Conservation (phyloP, 306 rosid species). For the Pterocarpus macrocarpus region DNA sequence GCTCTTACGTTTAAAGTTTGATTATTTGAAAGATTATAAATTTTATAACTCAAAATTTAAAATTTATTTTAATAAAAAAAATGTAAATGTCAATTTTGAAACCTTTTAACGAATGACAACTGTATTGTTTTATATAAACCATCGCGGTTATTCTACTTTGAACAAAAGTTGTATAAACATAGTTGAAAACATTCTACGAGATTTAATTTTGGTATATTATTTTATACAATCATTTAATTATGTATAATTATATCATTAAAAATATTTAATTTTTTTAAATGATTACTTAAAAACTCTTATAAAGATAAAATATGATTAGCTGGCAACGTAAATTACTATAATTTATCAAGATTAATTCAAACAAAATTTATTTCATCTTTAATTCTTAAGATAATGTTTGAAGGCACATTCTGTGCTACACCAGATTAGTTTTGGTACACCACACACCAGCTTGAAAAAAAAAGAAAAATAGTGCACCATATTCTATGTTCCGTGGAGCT, state of each 20-base stretch:
- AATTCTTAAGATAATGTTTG: not conserved
- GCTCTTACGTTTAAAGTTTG: not conserved
- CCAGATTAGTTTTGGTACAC: no score
- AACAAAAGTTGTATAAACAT: not conserved
- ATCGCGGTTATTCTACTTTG: not conserved
- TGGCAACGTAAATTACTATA: no score
- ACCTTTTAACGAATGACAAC: not conserved
- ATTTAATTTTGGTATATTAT: no score
- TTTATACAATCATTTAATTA: no score
- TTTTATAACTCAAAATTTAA: not conserved
- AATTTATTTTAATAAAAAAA: not conserved
- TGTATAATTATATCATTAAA: no score
- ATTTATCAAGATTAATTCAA: not conserved
- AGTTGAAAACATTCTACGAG: not conserved
- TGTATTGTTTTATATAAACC: not conserved
- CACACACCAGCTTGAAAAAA: no score
- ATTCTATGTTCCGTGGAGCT: no score
- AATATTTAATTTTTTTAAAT: no score
- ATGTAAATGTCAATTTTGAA: not conserved
- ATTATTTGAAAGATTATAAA: not conserved
- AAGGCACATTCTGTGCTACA: no score
- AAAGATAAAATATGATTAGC: no score
- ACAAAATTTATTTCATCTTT: not conserved
- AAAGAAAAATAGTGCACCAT: no score
- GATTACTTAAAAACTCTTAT: no score